Conservation (phyloP, 768 basidiomycete species). For the Boletus vinaceobasis region DNA sequence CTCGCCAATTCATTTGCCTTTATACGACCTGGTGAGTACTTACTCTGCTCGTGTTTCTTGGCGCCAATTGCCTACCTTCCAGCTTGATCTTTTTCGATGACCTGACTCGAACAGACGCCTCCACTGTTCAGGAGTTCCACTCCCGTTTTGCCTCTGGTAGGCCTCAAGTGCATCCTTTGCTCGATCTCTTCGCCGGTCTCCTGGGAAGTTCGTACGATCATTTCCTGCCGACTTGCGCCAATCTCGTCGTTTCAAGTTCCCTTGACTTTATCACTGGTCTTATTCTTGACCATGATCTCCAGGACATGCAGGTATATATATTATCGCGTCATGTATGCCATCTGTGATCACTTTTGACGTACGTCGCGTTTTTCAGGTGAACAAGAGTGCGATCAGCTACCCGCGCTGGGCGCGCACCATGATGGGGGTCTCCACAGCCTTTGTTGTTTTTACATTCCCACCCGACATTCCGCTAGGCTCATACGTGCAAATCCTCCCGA, state of each 20-base stretch:
- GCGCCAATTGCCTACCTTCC: background rate
- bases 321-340: background rate
- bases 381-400: background rate
- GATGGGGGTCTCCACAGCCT: conserved; percentile 1
- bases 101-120: conserved; percentile 2
- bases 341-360: background rate
- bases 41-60: background rate
- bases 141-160: background rate
- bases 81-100: conserved; percentile 6
- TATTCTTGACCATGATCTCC: conserved; percentile 1
- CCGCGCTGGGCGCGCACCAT: conserved; percentile 4
- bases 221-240: conserved; percentile 1
- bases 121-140: conserved; percentile 2
- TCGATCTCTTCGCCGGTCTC: background rate
- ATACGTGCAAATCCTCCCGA: conserved; percentile 5
- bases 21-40: conserved; percentile 1
- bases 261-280: conserved; percentile 1
- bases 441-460: conserved; percentile 7
- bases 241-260: conserved; percentile 3
- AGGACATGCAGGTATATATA: background rate
- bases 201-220: background rate
- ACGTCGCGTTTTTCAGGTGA: background rate
- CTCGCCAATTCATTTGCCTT: conserved; percentile 3
- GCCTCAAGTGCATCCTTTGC: background rate
- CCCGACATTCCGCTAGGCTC: background rate